Evolutionary conservation across 768 basidiomycete species (phyloP).

Genomic region (Lactarius sanguifluus): DNA sequence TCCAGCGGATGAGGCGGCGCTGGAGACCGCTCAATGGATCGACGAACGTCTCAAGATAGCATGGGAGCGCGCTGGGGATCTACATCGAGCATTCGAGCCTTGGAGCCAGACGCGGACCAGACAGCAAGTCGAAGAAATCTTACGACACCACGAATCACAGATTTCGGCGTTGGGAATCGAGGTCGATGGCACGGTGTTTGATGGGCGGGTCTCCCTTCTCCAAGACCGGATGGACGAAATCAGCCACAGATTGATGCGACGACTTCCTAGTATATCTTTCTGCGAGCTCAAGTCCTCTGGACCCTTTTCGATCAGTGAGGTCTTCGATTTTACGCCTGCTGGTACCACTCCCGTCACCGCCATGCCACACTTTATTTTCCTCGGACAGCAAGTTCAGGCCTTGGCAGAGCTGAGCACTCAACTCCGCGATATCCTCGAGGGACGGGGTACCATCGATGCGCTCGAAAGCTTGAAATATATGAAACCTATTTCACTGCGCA

Average conservation of each 20-base stretch:
- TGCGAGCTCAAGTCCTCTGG: too few species aligned
- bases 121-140: not conserved
- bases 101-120: not conserved
- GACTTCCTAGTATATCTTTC: slow-evolving; percentile 3
- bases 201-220: slow-evolving; percentile 1
- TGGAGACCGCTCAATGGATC: not conserved
- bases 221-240: slow-evolving; percentile 4
- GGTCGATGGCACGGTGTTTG: not conserved
- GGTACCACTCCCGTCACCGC: too few species aligned
- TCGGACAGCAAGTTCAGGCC: not conserved
- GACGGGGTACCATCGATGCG: not conserved
- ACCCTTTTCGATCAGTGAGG: too few species aligned
- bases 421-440: not conserved
- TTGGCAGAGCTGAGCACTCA: not conserved
- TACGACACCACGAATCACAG: not conserved
- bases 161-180: slow-evolving; percentile 3
- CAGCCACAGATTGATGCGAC: slow-evolving; percentile 9
- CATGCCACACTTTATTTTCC: too few species aligned
- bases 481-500: not conserved
- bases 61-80: not conserved
- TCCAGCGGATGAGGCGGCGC: not conserved
- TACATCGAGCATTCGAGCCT: slow-evolving; percentile 10
- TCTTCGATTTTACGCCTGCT: too few species aligned
- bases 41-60: slow-evolving; percentile 1
- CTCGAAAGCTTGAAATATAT: not conserved